Evolutionary conservation across 2,329 filamentous ascomycete species (phyloP), one percentile per base, ranked within the genome.

Genomic region (Anisogramma anomala): DNA sequence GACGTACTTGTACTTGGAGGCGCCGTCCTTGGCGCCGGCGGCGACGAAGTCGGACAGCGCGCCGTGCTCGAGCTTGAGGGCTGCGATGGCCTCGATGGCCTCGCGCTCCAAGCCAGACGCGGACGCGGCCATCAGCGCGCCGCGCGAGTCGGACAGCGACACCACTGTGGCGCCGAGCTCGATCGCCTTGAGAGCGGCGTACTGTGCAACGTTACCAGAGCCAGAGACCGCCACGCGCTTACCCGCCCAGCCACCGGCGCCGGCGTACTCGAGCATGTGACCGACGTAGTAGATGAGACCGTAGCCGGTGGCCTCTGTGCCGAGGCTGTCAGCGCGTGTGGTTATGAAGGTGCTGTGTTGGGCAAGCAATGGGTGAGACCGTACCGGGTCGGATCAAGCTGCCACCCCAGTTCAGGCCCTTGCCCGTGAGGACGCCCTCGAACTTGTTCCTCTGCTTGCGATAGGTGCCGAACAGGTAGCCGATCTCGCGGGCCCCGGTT

Each of bases 151-250:
- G 55, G 87, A 94, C 43, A 98, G 79, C 31, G 89, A 95, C 58
- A 95, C 72, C 54, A 98, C 85, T 43, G 76, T 89, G 49, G 82
- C 91, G 55, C 91, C 91, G 53, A 96, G 85, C 74, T 96, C 88
- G 56, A 96, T 91, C 59, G 81, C 79, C 71, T 96, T 96, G 54
- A 96, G 82, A 1, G 89, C 91, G 23, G 89, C 89, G 69, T 91
- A 96, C 71, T 96, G 91, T 23, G 91, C 91, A 41, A 96, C 91
- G 69, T 98, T 98, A 52, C 91, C 91, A 45, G 89, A 95, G 49
- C 91, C 91, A 33, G 91, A 95, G 64, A 98, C 82, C 63, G 89
- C 85, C 43, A 96, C 91, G 46, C 81, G 82, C 77, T 96, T 96
- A 67, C 87, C 89, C 49, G 75, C 66, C 70, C 94, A 94, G 52